Evolutionary conservation across 805 yeast species (phyloP).

Genomic region (Lipomyces oligophaga): DNA sequence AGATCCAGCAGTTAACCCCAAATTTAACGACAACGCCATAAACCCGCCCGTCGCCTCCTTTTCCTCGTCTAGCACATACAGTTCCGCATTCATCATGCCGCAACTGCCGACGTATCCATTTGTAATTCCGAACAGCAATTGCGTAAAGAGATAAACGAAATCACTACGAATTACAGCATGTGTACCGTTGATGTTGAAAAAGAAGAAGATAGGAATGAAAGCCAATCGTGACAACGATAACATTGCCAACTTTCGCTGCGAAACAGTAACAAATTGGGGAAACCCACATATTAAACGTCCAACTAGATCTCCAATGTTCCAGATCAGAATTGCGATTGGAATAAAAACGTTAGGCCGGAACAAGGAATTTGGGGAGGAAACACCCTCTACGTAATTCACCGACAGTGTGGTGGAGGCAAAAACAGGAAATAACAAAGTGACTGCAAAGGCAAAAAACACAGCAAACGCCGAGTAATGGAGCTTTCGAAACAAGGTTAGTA

Average conservation of each 20-base stretch:
- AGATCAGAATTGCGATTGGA: conserved; percentile 73
- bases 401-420: conserved; percentile 74
- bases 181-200: conserved; percentile 55
- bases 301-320: conserved; percentile 85
- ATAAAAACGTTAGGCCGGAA: conserved; percentile 45
- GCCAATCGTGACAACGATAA: conserved; percentile 29
- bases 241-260: conserved; percentile 13
- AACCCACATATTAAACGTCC: conserved; percentile 70
- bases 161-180: conserved; percentile 51
- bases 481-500: conserved; percentile 56
- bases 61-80: conserved; percentile 58
- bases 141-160: conserved; percentile 60
- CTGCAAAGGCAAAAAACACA: conserved; percentile 67
- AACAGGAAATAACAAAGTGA: conserved; percentile 81
- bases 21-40: conserved; percentile 70
- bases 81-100: conserved; percentile 71
- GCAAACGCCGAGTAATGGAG: conserved; percentile 61
- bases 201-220: conserved; percentile 68
- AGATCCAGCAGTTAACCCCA: conserved; percentile 79
- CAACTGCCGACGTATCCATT: conserved; percentile 83
- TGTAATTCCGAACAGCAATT: conserved; percentile 76
- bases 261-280: conserved; percentile 26
- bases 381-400: conserved; percentile 39
- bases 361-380: conserved; percentile 15
- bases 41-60: conserved; percentile 94